Evolutionary conservation across 768 basidiomycete genomes (phyloP), one percentile per base, ranked within the genome.

Genomic region (Austroboletus eburneus): DNA sequence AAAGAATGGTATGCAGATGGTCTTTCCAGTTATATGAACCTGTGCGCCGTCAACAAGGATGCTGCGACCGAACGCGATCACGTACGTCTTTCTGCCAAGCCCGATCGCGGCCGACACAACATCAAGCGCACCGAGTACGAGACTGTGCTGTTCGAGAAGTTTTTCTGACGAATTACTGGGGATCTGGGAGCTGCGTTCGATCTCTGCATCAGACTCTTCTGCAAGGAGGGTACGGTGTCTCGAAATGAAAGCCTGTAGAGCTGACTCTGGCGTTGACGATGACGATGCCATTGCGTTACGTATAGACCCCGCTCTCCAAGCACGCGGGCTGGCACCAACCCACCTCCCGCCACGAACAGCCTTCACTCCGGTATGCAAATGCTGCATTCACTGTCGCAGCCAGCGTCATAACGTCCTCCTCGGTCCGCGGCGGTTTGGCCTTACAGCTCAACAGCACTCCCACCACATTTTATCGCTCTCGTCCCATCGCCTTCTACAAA

Each of bases 51-150:
- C 51, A 70, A 43, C 60, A 51, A 52, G 52, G n/a, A n/a, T n/a
- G n/a, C 12, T 27, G 27, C 27, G 27, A 27, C 27, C 27, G 27
- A 16, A 38, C 17, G 38, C 12, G 27, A 29, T 34, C 37, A 54
- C 67, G 61, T 64, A 95, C 92, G 83, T 93, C 72, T 93, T 94
- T 22, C 93, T 94, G 22, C 92, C 94, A 4, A 97, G 75, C 3
- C 94, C 95, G 16, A 96, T 76, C 42, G 78, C 82, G n/a, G 92
- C 73, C 21, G 76, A 74, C 1, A 78, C 74, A 2, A 91, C 69
- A 2, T 87, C 81, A 5, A 97, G 72, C 37, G 84, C 84, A 23
- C 77, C 78, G 1, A 96, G 64, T 0, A 89, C 84, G 9, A 98
- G 72, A 3, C 94, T 94, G 47, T 86, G 85, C 54, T 87, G 83